Conservation (phyloP, 345 rosid species). For the Salix caprea region DNA sequence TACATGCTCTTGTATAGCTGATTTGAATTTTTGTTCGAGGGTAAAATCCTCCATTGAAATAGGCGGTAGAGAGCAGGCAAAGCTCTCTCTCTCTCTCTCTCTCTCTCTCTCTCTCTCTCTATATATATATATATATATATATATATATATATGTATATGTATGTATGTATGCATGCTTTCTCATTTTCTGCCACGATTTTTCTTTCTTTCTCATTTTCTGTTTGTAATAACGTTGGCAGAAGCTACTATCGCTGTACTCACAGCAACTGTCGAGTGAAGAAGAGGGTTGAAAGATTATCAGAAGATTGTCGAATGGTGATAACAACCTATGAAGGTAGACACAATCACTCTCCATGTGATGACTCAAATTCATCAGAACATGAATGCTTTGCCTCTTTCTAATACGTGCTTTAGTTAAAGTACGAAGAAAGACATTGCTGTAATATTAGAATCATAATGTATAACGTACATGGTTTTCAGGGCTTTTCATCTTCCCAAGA, state of each 20-base stretch:
- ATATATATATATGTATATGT: no score
- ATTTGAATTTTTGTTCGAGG: not conserved
- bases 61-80: no score
- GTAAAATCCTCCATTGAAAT: no score
- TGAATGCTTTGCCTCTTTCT: constrained; percentile 66
- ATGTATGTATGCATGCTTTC: no score
- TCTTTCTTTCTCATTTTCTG: not conserved
- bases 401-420: not conserved
- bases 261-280: constrained; percentile 86
- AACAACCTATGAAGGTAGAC: constrained; percentile 97
- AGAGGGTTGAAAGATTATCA: constrained; percentile 88
- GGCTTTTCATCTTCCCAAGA: not conserved
- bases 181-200: not conserved
- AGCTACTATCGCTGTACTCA: constrained; percentile 91
- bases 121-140: no score
- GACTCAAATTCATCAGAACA: constrained; percentile 78
- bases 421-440: not conserved
- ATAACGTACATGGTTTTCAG: not conserved
- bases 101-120: no score
- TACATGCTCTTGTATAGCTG: no score
- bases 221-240: constrained; percentile 29
- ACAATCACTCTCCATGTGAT: constrained; percentile 81
- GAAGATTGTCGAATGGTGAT: constrained; percentile 98
- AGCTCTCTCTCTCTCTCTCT: no score
- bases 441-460: not conserved